Evolutionary conservation across 2,329 filamentous ascomycete species (phyloP).

Genomic region (Sporothrix mexicana): DNA sequence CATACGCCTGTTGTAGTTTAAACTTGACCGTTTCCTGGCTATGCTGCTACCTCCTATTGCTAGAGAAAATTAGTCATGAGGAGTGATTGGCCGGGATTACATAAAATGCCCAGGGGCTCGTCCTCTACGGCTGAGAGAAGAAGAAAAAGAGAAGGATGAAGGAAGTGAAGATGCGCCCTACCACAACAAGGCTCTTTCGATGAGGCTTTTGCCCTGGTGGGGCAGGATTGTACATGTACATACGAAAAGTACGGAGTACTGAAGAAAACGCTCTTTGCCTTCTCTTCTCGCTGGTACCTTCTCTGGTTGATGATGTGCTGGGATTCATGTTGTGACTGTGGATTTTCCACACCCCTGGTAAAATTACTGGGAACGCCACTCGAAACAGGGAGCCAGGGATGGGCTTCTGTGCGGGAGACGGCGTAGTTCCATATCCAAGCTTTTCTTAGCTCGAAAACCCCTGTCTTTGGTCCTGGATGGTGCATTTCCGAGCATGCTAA

Average conservation of each 20-base stretch:
- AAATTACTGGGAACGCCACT: conserved; percentile 10
- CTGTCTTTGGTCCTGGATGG: not conserved
- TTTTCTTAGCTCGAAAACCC: conserved; percentile 21
- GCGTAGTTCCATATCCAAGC: conserved; percentile 12
- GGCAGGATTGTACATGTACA: not conserved
- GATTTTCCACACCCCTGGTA: conserved; percentile 1
- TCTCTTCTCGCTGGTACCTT: not conserved
- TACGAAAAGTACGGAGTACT: not conserved
- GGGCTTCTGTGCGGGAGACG: conserved; percentile 1
- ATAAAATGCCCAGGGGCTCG: not conserved
- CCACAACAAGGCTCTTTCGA: not conserved
- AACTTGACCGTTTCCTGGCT: not conserved
- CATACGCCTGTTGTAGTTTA: not conserved
- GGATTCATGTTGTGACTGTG: not conserved
- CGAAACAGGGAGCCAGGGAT: conserved; percentile 9
- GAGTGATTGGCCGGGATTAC: not conserved
- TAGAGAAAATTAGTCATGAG: not conserved
- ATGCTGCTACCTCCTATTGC: not conserved
- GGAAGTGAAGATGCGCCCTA: not conserved
- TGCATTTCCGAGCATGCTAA: not conserved
- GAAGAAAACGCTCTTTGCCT: not conserved
- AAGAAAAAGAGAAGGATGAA: not conserved
- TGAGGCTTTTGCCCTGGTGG: not conserved
- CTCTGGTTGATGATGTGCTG: not conserved
- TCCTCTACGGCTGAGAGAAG: not conserved